phyloP scores from a whole-genome alignment of 192 early-diverging fungal species.

The Mortierella hygrophila region DNA sequence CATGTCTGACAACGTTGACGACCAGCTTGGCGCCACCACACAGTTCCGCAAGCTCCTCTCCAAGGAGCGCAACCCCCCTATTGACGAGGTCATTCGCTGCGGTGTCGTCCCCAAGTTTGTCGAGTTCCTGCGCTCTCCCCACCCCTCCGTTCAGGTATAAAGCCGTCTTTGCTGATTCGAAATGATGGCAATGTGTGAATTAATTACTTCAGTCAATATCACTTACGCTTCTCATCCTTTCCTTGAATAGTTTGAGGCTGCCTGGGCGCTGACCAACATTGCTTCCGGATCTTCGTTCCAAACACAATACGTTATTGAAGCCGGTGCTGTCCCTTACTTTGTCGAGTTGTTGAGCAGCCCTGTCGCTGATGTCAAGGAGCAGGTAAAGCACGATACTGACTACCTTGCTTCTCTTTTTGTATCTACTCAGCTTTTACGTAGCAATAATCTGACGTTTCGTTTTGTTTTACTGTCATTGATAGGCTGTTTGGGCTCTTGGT shows the following conservation, averaged over 20 bases:
- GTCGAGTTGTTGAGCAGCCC: slow-evolving; percentile 88
- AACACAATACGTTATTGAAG: slow-evolving; percentile 96
- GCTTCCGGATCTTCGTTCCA: slow-evolving; percentile 95
- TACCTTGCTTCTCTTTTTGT: background rate
- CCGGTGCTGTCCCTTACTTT: slow-evolving; percentile 93
- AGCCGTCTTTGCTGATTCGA: background rate
- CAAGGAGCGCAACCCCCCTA: slow-evolving; percentile 95
- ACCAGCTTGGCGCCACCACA: slow-evolving; percentile 84
- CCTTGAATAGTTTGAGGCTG: slow-evolving; percentile 90
- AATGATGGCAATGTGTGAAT: background rate
- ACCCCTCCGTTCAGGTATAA: slow-evolving; percentile 86
- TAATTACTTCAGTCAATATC: background rate
- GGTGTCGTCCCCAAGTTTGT: slow-evolving; percentile 96
- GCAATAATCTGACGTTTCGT: background rate
- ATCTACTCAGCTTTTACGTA: background rate
- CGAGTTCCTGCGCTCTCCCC: slow-evolving; percentile 88
- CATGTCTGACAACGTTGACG: slow-evolving; percentile 82
- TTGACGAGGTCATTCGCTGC: slow-evolving; percentile 94
- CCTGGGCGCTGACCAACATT: slow-evolving; percentile 99
- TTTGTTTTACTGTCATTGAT: background rate
- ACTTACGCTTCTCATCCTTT: slow-evolving; percentile 9
- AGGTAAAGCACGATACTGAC: slow-evolving; percentile 62
- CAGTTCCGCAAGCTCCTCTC: slow-evolving; percentile 97
- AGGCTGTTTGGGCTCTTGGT: slow-evolving; percentile 98
- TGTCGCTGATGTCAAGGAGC: slow-evolving; percentile 92